Conservation (phyloP, 2,329 filamentous ascomycete genomes). For the Beauveria sp. region DNA sequence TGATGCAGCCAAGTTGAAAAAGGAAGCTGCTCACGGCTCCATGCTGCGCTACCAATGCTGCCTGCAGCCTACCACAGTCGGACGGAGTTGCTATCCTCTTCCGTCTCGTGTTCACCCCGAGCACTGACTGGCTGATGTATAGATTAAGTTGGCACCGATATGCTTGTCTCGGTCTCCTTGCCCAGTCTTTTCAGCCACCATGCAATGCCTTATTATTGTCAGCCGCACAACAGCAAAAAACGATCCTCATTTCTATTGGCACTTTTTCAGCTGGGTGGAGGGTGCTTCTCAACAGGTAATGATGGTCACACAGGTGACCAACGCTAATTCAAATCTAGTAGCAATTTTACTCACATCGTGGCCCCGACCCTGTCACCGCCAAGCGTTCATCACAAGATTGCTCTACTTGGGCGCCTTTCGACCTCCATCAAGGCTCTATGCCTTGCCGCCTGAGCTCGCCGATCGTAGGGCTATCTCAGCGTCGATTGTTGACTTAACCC, state of each 20-base stretch:
- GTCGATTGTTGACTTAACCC: not conserved
- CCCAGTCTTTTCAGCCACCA: not conserved
- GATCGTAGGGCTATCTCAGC: not conserved
- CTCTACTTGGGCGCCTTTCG: not conserved
- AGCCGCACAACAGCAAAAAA: not conserved
- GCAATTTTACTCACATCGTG: not conserved
- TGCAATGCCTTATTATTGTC: not conserved
- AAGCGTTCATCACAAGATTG: not conserved
- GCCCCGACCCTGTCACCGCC: not conserved
- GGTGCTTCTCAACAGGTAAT: too few species aligned
- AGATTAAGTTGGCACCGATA: conserved; percentile 7
- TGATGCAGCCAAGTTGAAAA: conserved; percentile 1
- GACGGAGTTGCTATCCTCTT: not conserved
- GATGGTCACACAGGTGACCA: too few species aligned
- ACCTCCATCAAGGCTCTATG: not conserved
- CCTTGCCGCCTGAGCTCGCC: not conserved
- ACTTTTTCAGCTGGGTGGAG: conserved; percentile 2
- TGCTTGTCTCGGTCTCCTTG: not conserved
- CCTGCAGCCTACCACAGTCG: not conserved
- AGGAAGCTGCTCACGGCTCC: not conserved
- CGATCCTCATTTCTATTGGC: not conserved
- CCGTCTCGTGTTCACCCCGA: not conserved
- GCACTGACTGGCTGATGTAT: not conserved
- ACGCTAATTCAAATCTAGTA: not conserved
- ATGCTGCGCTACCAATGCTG: not conserved